Evolutionary conservation across 2,329 filamentous ascomycete genomes (phyloP).

Genomic region (Didymella arachidicola): DNA sequence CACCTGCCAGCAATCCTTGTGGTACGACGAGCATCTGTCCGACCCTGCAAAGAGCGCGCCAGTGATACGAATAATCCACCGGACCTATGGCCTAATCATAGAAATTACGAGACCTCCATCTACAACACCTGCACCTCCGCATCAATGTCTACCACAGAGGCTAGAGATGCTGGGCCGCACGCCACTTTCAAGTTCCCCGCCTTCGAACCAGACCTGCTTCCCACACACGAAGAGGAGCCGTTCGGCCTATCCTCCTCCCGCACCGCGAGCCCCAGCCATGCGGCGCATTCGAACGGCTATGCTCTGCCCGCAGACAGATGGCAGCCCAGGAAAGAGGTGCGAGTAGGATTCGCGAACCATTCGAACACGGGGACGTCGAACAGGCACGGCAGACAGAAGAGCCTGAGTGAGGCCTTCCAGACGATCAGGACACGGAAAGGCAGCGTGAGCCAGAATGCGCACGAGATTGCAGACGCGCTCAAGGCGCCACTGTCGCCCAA

Average conservation of each 20-base stretch:
- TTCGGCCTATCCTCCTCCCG: conserved; percentile 46
- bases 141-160: conserved; percentile 43
- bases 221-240: conserved; percentile 49
- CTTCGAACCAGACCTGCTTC: conserved; percentile 53
- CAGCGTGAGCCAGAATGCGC: conserved; percentile 90
- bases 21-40: conserved; percentile 6
- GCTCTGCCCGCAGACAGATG: conserved; percentile 62
- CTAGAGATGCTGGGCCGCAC: conserved; percentile 40
- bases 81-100: conserved; percentile 45
- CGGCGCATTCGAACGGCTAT: conserved; percentile 35
- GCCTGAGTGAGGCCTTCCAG: conserved; percentile 84
- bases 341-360: conserved; percentile 54
- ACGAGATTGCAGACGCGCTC: conserved; percentile 90
- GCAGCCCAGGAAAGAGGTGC: conserved; percentile 66
- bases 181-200: conserved; percentile 57
- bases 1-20: background rate
- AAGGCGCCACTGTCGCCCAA: conserved; percentile 88
- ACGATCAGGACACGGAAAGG: conserved; percentile 81
- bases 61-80: conserved; percentile 17
- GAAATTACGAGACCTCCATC: conserved; percentile 23
- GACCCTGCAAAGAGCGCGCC: conserved; percentile 11
- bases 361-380: conserved; percentile 38
- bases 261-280: conserved; percentile 41
- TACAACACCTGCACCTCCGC: conserved; percentile 26
- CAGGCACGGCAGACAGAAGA: conserved; percentile 78